phyloP scores from a whole-genome alignment of 306 rosid genomes.

The Cicer pinnatifidum region DNA sequence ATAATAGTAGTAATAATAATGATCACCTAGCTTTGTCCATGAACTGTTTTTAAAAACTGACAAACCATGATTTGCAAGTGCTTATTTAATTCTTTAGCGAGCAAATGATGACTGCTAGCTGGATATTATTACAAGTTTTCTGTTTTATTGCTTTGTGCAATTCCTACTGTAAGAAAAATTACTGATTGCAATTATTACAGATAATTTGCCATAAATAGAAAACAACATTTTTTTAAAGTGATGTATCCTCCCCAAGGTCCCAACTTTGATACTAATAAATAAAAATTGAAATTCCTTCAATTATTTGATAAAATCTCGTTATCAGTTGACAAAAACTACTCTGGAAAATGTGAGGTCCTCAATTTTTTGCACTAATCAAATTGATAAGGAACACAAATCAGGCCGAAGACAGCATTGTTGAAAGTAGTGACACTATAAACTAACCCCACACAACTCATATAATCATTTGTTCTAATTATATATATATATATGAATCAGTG shows the following conservation, averaged over 20 bases:
- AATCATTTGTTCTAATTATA: no score
- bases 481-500: neutral
- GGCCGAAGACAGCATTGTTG: neutral
- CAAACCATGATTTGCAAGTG: neutral
- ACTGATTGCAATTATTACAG: neutral
- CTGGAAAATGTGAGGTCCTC: constrained; percentile 42
- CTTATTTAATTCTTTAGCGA: neutral
- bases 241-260: constrained; percentile 40
- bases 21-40: neutral
- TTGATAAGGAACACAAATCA: neutral
- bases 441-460: neutral
- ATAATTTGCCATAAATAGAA: constrained; percentile 40
- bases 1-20: neutral
- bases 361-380: constrained; percentile 21
- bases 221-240: constrained; percentile 28
- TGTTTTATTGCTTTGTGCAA: neutral
- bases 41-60: no score
- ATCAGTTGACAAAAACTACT: constrained; percentile 43
- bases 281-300: constrained; percentile 6
- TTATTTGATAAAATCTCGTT: constrained; percentile 32
- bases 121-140: neutral
- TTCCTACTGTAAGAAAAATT: constrained; percentile 3
- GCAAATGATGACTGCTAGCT: neutral
- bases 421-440: neutral
- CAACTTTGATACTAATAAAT: neutral